Percentiles rank a stretch among this genome's conserved stretches.
These are phyloP conservation scores for Fusarium nygamai DNA, from an alignment of 2,329 filamentous ascomycete genomes.

Conservation along the genomic window DNA sequence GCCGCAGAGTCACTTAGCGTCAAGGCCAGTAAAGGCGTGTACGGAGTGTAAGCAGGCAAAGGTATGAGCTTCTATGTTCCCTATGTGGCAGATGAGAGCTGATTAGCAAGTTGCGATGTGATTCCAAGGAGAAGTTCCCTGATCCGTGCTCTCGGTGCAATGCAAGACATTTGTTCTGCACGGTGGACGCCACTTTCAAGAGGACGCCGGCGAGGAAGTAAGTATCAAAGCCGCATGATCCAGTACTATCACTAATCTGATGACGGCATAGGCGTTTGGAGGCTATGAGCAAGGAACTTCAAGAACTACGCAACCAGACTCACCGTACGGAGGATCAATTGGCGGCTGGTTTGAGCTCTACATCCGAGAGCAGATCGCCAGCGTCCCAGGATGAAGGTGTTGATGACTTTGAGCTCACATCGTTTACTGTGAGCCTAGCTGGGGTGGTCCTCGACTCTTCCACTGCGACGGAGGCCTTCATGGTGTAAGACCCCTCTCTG, in stretches of 20 bases:
- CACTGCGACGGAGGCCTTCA: slow-evolving; percentile 9
- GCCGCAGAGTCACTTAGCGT: neutral
- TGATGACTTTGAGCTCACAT: slow-evolving; percentile 19
- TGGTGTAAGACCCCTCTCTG: neutral
- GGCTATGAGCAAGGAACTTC: slow-evolving; percentile 33
- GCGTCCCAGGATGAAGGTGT: neutral
- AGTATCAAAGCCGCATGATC: neutral
- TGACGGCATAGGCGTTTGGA: slow-evolving; percentile 14
- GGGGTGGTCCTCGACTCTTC: slow-evolving; percentile 4
- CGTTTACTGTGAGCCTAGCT: neutral
- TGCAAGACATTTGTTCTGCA: slow-evolving; percentile 33
- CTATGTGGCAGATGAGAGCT: neutral
- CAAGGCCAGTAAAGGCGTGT: slow-evolving; percentile 21
- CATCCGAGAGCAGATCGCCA: neutral
- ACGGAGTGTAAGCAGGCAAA: slow-evolving; percentile 33
- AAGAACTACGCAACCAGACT: slow-evolving; percentile 27
- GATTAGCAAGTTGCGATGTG: slow-evolving; percentile 26
- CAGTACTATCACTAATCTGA: fast-evolving
- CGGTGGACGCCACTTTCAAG: slow-evolving; percentile 29
- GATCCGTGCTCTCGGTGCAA: slow-evolving; percentile 32
- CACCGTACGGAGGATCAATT: slow-evolving; percentile 11
- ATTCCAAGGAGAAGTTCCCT: slow-evolving; percentile 34
- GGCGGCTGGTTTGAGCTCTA: neutral
- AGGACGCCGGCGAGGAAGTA: slow-evolving; percentile 34
- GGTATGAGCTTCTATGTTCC: neutral